These are phyloP conservation scores for Catenaria anguillulae DNA, from an alignment of 371 early-diverging fungal species.

Conservation along the genomic window DNA sequence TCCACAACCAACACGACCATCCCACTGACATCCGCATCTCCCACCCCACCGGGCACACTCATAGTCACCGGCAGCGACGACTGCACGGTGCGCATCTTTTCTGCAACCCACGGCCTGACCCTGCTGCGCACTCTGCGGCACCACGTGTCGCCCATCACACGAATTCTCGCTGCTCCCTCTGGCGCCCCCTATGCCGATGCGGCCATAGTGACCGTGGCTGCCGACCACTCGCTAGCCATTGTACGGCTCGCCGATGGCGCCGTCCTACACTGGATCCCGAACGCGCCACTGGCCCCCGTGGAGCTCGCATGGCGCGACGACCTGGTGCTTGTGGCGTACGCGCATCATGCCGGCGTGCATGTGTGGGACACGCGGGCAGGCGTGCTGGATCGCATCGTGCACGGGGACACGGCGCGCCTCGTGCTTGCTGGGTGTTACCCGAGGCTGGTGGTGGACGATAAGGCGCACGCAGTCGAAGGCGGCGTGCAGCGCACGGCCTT, in stretches of 20 bases:
- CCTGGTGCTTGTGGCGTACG: background rate
- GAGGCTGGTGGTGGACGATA: background rate
- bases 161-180: no score
- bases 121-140: background rate
- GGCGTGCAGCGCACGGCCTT: background rate
- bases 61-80: background rate
- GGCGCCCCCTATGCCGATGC: no score
- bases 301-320: constrained; percentile 1
- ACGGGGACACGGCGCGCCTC: background rate
- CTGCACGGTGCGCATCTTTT: background rate
- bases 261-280: background rate
- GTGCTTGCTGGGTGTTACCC: background rate
- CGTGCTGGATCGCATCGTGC: background rate
- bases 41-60: no score
- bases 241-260: background rate
- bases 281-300: background rate
- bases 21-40: no score
- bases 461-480: background rate
- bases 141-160: background rate
- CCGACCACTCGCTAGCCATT: background rate
- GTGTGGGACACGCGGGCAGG: background rate
- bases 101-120: background rate
- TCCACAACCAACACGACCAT: no score
- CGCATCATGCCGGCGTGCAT: background rate
- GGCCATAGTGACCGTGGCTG: background rate